phyloP scores from a whole-genome alignment of 2,329 filamentous ascomycete genomes.

The Monosporascus sp. region DNA sequence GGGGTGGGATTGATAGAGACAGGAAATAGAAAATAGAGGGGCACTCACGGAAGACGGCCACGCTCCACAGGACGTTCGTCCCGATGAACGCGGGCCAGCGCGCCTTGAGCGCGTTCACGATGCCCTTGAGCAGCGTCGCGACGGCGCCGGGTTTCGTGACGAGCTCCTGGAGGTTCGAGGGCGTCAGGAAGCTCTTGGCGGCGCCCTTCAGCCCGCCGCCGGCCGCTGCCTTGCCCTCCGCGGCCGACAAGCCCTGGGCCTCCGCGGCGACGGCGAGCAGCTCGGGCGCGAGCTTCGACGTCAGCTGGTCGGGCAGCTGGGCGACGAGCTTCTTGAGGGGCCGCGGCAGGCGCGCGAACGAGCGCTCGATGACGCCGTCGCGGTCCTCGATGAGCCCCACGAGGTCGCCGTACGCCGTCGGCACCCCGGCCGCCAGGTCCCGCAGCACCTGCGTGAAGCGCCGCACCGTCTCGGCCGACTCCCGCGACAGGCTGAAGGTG shows the following conservation, averaged over 20 bases:
- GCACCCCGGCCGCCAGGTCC: slow-evolving; percentile 86
- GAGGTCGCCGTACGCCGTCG: slow-evolving; percentile 91
- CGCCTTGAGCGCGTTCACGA: slow-evolving; percentile 80
- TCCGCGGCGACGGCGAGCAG: slow-evolving; percentile 73
- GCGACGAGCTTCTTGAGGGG: slow-evolving; percentile 84
- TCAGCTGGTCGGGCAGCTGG: slow-evolving; percentile 76
- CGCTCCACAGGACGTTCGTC: slow-evolving; percentile 84
- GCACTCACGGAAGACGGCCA: slow-evolving; percentile 72
- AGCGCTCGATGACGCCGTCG: slow-evolving; percentile 53
- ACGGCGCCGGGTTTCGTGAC: slow-evolving; percentile 84
- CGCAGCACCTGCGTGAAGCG: slow-evolving; percentile 88
- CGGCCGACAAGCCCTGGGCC: slow-evolving; percentile 56
- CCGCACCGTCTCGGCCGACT: slow-evolving; percentile 74
- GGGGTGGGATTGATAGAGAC: background rate
- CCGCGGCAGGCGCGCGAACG: slow-evolving; percentile 63
- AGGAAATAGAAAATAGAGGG: background rate
- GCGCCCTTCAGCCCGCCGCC: slow-evolving; percentile 42
- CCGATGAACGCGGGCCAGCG: slow-evolving; percentile 88
- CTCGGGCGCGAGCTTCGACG: slow-evolving; percentile 70
- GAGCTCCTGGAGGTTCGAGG: slow-evolving; percentile 70
- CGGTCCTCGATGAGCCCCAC: slow-evolving; percentile 54
- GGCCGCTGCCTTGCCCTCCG: slow-evolving; percentile 42
- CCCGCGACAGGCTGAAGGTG: slow-evolving; percentile 76
- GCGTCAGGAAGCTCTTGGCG: slow-evolving; percentile 61
- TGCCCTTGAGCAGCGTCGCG: slow-evolving; percentile 78